Evolutionary conservation across 441 rosid genomes (phyloP), one percentile per base, ranked within the genome.

Genomic region (Erodium trifolium): DNA sequence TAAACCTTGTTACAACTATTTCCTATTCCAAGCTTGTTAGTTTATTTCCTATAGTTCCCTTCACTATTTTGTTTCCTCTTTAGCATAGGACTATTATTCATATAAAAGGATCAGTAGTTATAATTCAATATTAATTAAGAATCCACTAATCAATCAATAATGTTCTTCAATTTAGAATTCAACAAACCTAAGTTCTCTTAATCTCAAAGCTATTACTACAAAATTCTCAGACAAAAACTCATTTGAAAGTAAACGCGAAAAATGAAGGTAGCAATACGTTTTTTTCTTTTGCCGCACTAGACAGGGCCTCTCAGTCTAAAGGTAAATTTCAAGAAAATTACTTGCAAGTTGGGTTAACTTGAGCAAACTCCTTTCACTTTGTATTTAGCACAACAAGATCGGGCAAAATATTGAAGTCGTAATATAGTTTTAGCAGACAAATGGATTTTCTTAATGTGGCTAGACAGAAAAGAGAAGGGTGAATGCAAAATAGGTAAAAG

Each of bases 221-320:
- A n/a, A 65, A 23, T 9, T 14, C 41, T 64, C 47, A 45, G 14
- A 19, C 1, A 45, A 66, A 16, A 34, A 65, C 43, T 68, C 60
- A 69, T 39, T n/a, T 70, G 9, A 19, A 41, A 13, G 59, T 51
- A 51, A n/a, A 51, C 4, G n/a, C 47, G n/a, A 43, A 4, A 64
- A 4, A 66, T 47, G n/a, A 35, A 41, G 47, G 60, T 60, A 19
- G 69, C 63, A 71, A 65, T 53, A 23, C 34, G 3, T 31, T 23
- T 31, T 31, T 31, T 31, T 31, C 34, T 1, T 31, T 31, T 31
- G 34, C 34, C 34, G 3, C 34, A 31, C 34, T 31, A 31, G 34
- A 31, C 34, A 31, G 0, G 34, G 3, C 34, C 34, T 31, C 34
- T 31, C 34, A 31, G 29, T 7, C 29, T 57, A 16, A 57, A 57